Conservation (phyloP, 768 basidiomycete genomes). For the Auriscalpium orientale region DNA sequence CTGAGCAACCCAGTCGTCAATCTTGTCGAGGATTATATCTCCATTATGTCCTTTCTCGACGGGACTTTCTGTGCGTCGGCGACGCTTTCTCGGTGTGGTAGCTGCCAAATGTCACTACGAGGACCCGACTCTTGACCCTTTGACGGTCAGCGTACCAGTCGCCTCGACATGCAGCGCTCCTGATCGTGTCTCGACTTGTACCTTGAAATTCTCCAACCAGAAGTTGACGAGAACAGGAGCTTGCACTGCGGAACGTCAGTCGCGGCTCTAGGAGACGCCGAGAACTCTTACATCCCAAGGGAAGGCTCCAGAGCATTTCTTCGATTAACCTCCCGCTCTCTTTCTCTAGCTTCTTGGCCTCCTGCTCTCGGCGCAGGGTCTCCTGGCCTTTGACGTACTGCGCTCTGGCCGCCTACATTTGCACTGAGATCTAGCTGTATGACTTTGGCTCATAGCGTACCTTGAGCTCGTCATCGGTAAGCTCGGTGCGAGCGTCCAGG, state of each 20-base stretch:
- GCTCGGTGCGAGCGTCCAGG: slow-evolving; percentile 67
- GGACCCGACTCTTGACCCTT: slow-evolving; percentile 42
- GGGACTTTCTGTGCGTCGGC: neutral
- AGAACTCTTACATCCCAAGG: slow-evolving; percentile 46
- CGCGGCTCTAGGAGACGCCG: neutral
- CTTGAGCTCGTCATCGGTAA: slow-evolving; percentile 78
- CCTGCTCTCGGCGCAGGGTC: slow-evolving; percentile 40
- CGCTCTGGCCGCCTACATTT: slow-evolving; percentile 47
- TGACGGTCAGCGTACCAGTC: slow-evolving; percentile 33
- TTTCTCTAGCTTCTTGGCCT: slow-evolving; percentile 49
- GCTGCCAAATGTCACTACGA: slow-evolving; percentile 15
- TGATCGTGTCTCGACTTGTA: slow-evolving; percentile 59
- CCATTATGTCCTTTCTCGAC: too few relatives aligned
- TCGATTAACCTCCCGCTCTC: slow-evolving; percentile 45
- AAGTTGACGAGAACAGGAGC: slow-evolving; percentile 63
- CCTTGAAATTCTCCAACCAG: slow-evolving; percentile 66
- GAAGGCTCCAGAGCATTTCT: slow-evolving; percentile 60
- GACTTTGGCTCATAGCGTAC: slow-evolving; percentile 25
- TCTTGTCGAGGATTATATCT: too few relatives aligned
- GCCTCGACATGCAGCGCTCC: slow-evolving; percentile 34
- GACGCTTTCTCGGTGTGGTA: neutral
- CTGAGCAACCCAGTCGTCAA: too few relatives aligned
- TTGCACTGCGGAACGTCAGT: slow-evolving; percentile 38
- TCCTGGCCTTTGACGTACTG: slow-evolving; percentile 63
- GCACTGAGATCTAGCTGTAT: neutral